phyloP scores from a whole-genome alignment of 2,329 filamentous ascomycete species.

The Thermothelomyces thermophilus region DNA sequence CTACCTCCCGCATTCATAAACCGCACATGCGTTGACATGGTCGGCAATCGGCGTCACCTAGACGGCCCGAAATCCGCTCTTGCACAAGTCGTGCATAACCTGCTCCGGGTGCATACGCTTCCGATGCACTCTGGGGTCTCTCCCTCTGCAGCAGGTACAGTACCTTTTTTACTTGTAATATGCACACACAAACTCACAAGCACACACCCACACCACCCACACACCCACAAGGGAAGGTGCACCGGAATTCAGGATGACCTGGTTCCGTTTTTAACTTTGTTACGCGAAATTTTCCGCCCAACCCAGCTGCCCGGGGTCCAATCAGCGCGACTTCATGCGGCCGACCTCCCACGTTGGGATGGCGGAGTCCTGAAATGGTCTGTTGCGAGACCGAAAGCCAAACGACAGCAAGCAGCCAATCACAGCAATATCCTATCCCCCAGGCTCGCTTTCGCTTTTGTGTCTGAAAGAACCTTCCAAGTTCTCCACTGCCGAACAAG shows the following conservation, averaged over 20 bases:
- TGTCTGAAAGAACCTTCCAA: not conserved
- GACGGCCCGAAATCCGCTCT: not conserved
- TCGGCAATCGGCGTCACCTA: not conserved
- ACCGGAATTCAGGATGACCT: no score
- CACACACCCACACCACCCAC: no score
- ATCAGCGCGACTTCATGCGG: not conserved
- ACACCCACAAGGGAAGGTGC: no score
- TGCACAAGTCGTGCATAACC: conserved; percentile 6
- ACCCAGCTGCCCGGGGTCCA: not conserved
- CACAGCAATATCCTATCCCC: not conserved
- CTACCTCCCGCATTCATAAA: not conserved
- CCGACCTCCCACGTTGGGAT: not conserved
- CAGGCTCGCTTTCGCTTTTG: conserved; percentile 15
- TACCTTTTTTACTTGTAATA: no score
- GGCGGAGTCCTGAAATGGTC: not conserved
- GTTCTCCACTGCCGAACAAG: no score
- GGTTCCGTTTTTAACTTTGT: not conserved
- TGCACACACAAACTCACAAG: no score
- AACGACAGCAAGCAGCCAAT: not conserved
- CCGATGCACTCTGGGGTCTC: not conserved
- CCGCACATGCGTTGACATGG: not conserved
- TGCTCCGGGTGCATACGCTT: not conserved
- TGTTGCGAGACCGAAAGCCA: not conserved
- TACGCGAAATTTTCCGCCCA: not conserved
- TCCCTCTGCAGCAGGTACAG: conserved; percentile 4